Evolutionary conservation across 2,329 filamentous ascomycete genomes (phyloP).

Genomic region (Ilyonectria robusta): DNA sequence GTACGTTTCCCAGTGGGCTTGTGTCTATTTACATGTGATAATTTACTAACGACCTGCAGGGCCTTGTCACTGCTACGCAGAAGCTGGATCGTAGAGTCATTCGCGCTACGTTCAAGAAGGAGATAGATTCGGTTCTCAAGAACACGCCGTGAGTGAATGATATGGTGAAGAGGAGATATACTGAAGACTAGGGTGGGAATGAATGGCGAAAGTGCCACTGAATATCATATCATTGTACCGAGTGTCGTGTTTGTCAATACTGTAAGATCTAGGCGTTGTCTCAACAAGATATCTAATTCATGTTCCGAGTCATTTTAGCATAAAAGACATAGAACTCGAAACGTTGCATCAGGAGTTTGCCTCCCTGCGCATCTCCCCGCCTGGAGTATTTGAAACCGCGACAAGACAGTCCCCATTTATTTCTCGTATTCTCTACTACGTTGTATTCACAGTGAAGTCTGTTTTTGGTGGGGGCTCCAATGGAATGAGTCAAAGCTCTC

Average conservation of each 20-base stretch:
- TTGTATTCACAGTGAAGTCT: too few relatives aligned
- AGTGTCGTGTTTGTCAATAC: background rate
- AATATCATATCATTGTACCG: background rate
- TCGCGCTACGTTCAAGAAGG: conserved; percentile 61
- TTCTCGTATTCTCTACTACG: too few relatives aligned
- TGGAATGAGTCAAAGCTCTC: too few relatives aligned
- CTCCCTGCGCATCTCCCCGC: too few relatives aligned
- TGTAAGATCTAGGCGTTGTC: background rate
- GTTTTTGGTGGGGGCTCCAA: too few relatives aligned
- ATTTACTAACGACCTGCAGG: conserved; percentile 54
- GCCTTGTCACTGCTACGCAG: conserved; percentile 71
- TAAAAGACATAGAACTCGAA: too few relatives aligned
- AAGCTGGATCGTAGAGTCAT: conserved; percentile 70
- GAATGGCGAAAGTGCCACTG: background rate
- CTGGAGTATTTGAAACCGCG: too few relatives aligned
- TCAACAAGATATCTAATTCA: too few relatives aligned
- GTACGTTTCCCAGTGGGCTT: conserved; percentile 66
- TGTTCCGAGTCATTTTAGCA: too few relatives aligned
- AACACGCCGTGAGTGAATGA: conserved; percentile 14
- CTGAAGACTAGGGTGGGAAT: background rate
- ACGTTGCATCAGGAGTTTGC: too few relatives aligned
- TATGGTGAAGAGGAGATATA: background rate
- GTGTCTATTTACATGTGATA: background rate
- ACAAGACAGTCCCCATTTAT: too few relatives aligned
- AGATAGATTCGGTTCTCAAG: conserved; percentile 60